Conservation (phyloP, 139 green algal genomes). For the Chlamydomonas sp. region DNA sequence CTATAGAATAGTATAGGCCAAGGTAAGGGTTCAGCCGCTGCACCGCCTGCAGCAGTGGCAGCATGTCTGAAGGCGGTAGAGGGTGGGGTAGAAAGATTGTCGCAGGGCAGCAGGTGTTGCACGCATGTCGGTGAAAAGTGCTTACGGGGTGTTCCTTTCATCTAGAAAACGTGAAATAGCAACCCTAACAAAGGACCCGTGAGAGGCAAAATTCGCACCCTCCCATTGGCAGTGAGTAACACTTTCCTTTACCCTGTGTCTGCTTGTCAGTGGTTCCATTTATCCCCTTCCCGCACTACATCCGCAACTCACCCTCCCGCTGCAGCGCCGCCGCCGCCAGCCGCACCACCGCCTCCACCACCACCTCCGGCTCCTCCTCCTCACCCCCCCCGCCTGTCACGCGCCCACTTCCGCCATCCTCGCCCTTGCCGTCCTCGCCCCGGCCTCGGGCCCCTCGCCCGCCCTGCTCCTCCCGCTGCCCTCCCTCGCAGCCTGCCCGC, state of each 20-base stretch:
- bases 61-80: too few species aligned
- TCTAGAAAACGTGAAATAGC: too few species aligned
- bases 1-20: too few species aligned
- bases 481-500: background rate
- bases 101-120: too few species aligned
- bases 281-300: background rate
- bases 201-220: too few species aligned
- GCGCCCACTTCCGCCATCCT: background rate
- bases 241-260: background rate
- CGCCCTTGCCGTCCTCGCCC: background rate
- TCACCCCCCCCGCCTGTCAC: background rate
- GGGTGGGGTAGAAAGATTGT: too few species aligned
- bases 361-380: background rate
- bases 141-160: too few species aligned
- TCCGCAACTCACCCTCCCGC: conserved; percentile 5
- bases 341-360: conserved; percentile 1
- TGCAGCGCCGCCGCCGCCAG: conserved; percentile 22
- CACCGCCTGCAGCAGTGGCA: conserved; percentile 54
- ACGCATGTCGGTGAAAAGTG: too few species aligned
- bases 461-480: background rate
- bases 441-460: background rate
- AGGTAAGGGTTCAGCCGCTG: conserved; percentile 68
- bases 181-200: too few species aligned
- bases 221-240: too few species aligned
- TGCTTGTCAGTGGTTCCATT: background rate